phyloP scores from a whole-genome alignment of 352 stramenopile genomes.

The Globisporangium echinulatum region DNA sequence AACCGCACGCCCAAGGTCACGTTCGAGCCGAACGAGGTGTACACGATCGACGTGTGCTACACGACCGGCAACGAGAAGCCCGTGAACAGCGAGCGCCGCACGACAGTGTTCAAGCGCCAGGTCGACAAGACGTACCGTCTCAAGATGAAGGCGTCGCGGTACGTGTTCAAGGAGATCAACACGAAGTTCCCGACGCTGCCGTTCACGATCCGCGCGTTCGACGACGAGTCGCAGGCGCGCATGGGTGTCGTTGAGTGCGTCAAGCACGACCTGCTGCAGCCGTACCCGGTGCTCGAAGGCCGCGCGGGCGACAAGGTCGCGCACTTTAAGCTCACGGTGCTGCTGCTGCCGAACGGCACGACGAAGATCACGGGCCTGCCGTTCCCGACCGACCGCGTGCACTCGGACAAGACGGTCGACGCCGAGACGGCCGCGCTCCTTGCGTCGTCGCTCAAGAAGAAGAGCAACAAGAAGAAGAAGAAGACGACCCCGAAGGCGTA shows the following conservation, averaged over 20 bases:
- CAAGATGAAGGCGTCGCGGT: slow-evolving; percentile 93
- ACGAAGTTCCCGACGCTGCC: slow-evolving; percentile 97
- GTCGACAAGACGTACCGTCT: slow-evolving; percentile 97
- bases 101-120: slow-evolving; percentile 99
- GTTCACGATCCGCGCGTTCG: slow-evolving; percentile 96
- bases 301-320: slow-evolving; percentile 93
- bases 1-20: slow-evolving; percentile 78
- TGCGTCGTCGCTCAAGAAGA: slow-evolving; percentile 91
- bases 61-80: slow-evolving; percentile 97
- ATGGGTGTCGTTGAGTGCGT: slow-evolving; percentile 99
- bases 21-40: slow-evolving; percentile 98
- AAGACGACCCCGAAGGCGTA: slow-evolving; percentile 31
- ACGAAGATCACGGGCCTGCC: slow-evolving; percentile 94
- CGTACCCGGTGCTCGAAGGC: slow-evolving; percentile 97
- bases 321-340: slow-evolving; percentile 99
- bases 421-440: slow-evolving; percentile 90
- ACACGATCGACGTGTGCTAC: slow-evolving; percentile 98
- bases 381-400: slow-evolving; percentile 86
- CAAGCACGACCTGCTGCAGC: slow-evolving; percentile 95
- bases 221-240: slow-evolving; percentile 93
- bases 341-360: slow-evolving; percentile 95
- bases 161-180: slow-evolving; percentile 97
- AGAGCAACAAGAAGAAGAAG: slow-evolving; percentile 95
- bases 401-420: slow-evolving; percentile 90
- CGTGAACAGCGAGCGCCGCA: slow-evolving; percentile 85